Conservation (phyloP, 2,329 filamentous ascomycete genomes). For the Nothophaeocryptopus gaeumannii region DNA sequence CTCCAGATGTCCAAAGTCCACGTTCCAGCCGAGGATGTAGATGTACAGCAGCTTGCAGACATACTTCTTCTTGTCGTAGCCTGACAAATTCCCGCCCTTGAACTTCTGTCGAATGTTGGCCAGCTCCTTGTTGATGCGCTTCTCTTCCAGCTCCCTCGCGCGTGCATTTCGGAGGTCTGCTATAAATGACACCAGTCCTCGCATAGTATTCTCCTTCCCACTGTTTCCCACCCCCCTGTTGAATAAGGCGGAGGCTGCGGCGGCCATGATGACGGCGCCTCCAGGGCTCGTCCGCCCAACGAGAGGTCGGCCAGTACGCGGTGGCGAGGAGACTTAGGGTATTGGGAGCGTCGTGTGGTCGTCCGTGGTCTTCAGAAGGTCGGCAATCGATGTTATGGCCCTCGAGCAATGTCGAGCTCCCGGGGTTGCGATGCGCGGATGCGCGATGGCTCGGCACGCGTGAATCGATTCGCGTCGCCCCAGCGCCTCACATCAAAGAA, state of each 20-base stretch:
- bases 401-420: too few species aligned
- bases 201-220: constrained; percentile 39
- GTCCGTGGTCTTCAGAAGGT: too few species aligned
- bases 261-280: constrained; percentile 31
- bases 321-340: too few species aligned
- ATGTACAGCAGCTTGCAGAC: constrained; percentile 99
- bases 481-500: too few species aligned
- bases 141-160: constrained; percentile 94
- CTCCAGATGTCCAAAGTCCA: constrained; percentile 97
- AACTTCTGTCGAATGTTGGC: constrained; percentile 99
- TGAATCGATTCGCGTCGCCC: too few species aligned
- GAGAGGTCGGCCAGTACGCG: constrained; percentile 10
- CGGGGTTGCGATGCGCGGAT: too few species aligned
- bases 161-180: constrained; percentile 92
- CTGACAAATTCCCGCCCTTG: constrained; percentile 79
- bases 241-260: constrained; percentile 37
- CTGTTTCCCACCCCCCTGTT: constrained; percentile 32
- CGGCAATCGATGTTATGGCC: too few species aligned
- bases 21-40: constrained; percentile 97
- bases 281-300: constrained; percentile 20
- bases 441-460: too few species aligned
- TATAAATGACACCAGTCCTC: constrained; percentile 93
- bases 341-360: too few species aligned
- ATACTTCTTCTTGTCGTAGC: constrained; percentile 99
- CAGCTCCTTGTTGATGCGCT: constrained; percentile 98